A percentile compares a stretch with the other conserved stretches of the same genome.
Conservation (phyloP, 2,329 filamentous ascomycete genomes). For the Aspergillus japonicus region DNA sequence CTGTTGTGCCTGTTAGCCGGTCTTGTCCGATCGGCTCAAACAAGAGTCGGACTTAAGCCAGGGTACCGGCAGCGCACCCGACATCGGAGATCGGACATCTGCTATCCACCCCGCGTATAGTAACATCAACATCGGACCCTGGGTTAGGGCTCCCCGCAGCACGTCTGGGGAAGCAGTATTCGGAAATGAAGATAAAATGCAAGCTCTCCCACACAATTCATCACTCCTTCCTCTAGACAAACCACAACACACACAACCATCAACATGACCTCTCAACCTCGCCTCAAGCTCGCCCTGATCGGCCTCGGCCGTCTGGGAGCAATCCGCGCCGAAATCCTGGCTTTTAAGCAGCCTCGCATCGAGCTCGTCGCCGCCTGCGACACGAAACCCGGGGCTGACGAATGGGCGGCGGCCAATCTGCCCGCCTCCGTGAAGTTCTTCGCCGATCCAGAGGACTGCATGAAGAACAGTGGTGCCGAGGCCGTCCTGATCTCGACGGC, state of each 20-base stretch:
- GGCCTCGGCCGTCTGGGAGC: slow-evolving; percentile 12
- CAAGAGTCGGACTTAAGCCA: too few species aligned
- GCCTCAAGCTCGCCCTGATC: slow-evolving; percentile 11
- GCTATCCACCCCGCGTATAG: too few species aligned
- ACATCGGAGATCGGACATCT: too few species aligned
- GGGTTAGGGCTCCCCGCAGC: too few species aligned
- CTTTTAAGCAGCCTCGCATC: slow-evolving; percentile 36
- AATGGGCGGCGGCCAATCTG: slow-evolving; percentile 33
- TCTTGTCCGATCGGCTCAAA: too few species aligned
- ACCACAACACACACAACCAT: background rate
- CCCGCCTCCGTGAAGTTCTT: slow-evolving; percentile 5
- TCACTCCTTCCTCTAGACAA: background rate
- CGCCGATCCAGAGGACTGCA: slow-evolving; percentile 3
- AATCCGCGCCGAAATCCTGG: slow-evolving; percentile 35
- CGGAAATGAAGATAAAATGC: too few species aligned
- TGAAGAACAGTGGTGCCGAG: slow-evolving; percentile 9
- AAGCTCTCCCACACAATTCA: too few species aligned
- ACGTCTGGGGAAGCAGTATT: too few species aligned
- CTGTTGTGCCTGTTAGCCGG: too few species aligned
- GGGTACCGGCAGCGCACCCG: too few species aligned
- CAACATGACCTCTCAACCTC: background rate
- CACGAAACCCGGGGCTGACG: slow-evolving; percentile 32
- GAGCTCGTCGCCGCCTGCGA: slow-evolving; percentile 37
- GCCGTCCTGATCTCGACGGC: slow-evolving; percentile 11
- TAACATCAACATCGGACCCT: too few species aligned